phyloP scores from a whole-genome alignment of 2,329 filamentous ascomycete genomes.

The Blumeria graminis region DNA sequence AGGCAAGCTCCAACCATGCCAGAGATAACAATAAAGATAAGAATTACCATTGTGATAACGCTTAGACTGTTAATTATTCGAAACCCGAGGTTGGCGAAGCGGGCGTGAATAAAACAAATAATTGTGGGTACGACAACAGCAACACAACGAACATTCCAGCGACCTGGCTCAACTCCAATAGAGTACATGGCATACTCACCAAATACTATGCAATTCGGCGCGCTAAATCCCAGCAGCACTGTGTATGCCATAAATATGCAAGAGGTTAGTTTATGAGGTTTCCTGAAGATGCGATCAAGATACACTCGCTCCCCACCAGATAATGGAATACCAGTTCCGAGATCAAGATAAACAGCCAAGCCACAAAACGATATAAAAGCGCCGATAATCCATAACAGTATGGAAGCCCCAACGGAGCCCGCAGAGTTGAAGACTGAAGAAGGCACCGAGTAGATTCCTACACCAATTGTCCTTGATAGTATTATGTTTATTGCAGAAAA shows the following conservation, averaged over 20 bases:
- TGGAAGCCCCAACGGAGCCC: slow-evolving; percentile 27
- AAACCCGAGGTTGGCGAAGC: slow-evolving; percentile 22
- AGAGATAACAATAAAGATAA: slow-evolving; percentile 22
- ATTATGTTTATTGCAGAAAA: slow-evolving; percentile 18
- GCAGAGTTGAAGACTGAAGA: slow-evolving; percentile 29
- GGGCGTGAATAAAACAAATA: slow-evolving; percentile 23
- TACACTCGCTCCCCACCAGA: slow-evolving; percentile 28
- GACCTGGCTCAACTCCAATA: slow-evolving; percentile 17
- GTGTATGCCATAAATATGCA: slow-evolving; percentile 28
- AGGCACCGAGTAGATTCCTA: slow-evolving; percentile 29
- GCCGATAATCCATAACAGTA: slow-evolving; percentile 30
- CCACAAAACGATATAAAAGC: slow-evolving; percentile 22
- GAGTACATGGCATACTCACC: slow-evolving; percentile 27
- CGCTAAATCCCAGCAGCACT: slow-evolving; percentile 25
- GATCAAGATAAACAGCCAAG: slow-evolving; percentile 22
- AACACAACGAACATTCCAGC: slow-evolving; percentile 25
- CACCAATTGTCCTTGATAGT: slow-evolving; percentile 18
- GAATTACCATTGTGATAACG: slow-evolving; percentile 24
- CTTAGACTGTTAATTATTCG: slow-evolving; percentile 25
- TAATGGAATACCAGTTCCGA: slow-evolving; percentile 21
- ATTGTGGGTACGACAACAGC: slow-evolving; percentile 23
- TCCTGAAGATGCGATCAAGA: slow-evolving; percentile 26
- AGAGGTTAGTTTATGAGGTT: slow-evolving; percentile 26
- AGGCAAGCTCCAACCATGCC: slow-evolving; percentile 18
- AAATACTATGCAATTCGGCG: slow-evolving; percentile 27